These are phyloP conservation scores for Neofusicoccum parvum DNA, from an alignment of 2,329 filamentous ascomycete genomes.

Conservation along the genomic window DNA sequence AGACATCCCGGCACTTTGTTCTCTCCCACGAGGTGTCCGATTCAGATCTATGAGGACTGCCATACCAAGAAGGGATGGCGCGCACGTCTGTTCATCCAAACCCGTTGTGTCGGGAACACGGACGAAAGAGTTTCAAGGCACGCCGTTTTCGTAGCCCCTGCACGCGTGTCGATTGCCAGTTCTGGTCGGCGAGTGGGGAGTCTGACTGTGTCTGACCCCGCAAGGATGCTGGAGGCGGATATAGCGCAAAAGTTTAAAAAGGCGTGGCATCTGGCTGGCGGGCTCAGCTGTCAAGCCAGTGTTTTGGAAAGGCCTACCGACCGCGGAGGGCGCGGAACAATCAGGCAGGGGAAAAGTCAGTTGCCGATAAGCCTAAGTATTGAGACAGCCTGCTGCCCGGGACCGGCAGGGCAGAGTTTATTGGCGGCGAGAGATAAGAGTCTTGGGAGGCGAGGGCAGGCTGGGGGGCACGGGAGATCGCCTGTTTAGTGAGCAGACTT, in stretches of 20 bases:
- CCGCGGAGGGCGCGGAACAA: background rate
- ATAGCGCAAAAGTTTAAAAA: constrained; percentile 6
- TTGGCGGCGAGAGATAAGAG: background rate
- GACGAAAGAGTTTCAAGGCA: background rate
- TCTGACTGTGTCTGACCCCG: background rate
- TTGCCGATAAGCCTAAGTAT: background rate
- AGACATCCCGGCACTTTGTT: background rate
- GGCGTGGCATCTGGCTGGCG: background rate
- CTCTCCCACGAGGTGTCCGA: background rate
- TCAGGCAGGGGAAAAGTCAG: background rate
- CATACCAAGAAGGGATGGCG: background rate
- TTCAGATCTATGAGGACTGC: background rate
- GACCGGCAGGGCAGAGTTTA: background rate
- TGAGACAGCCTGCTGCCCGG: background rate
- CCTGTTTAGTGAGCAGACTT: background rate
- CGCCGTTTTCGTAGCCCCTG: constrained; percentile 14
- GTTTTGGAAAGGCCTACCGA: constrained; percentile 2
- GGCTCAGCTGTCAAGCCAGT: constrained; percentile 8
- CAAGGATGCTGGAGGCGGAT: constrained; percentile 8
- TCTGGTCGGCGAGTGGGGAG: background rate
- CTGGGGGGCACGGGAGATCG: background rate
- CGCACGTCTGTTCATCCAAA: background rate
- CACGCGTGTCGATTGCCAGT: background rate
- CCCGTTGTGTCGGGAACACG: background rate
- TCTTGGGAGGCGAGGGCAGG: background rate